phyloP scores from a whole-genome alignment of 2,329 filamentous ascomycete genomes.

The Alternaria sp. region DNA sequence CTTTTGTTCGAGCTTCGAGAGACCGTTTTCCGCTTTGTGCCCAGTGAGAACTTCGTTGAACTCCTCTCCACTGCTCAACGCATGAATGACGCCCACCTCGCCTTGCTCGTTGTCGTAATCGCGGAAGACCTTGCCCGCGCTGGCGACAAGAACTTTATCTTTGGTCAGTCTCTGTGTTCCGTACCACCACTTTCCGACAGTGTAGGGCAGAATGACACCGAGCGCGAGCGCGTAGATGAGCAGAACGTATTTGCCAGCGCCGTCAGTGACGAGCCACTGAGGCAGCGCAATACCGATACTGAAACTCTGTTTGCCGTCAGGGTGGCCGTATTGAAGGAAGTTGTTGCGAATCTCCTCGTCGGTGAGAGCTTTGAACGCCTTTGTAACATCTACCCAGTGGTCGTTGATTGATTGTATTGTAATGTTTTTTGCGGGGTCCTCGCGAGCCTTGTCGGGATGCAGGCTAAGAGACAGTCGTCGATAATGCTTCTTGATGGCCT shows the following conservation, averaged over 20 bases:
- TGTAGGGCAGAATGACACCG: constrained; percentile 88
- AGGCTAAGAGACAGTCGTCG: constrained; percentile 83
- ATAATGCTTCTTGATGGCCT: constrained; percentile 91
- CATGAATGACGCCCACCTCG: constrained; percentile 79
- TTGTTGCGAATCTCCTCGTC: constrained; percentile 98
- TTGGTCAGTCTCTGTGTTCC: constrained; percentile 92
- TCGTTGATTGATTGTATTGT: constrained; percentile 85
- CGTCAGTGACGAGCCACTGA: constrained; percentile 89
- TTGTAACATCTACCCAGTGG: constrained; percentile 91
- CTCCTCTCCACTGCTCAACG: constrained; percentile 86
- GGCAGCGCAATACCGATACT: constrained; percentile 97
- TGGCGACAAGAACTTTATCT: constrained; percentile 91
- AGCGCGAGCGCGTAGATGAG: constrained; percentile 88
- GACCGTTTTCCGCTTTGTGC: constrained; percentile 78
- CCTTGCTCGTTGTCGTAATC: constrained; percentile 88
- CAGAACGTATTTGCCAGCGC: constrained; percentile 94
- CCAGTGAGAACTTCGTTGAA: constrained; percentile 79
- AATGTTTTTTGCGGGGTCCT: constrained; percentile 86
- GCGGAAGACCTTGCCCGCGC: constrained; percentile 91
- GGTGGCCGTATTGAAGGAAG: constrained; percentile 93
- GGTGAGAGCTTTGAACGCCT: constrained; percentile 97
- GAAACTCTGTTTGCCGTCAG: constrained; percentile 97
- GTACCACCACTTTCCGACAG: constrained; percentile 99
- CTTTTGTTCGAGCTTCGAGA: constrained; percentile 84
- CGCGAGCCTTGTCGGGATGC: constrained; percentile 92